Evolutionary conservation across 2,329 filamentous ascomycete genomes (phyloP).

Genomic region (Lasiodiplodia sp.): DNA sequence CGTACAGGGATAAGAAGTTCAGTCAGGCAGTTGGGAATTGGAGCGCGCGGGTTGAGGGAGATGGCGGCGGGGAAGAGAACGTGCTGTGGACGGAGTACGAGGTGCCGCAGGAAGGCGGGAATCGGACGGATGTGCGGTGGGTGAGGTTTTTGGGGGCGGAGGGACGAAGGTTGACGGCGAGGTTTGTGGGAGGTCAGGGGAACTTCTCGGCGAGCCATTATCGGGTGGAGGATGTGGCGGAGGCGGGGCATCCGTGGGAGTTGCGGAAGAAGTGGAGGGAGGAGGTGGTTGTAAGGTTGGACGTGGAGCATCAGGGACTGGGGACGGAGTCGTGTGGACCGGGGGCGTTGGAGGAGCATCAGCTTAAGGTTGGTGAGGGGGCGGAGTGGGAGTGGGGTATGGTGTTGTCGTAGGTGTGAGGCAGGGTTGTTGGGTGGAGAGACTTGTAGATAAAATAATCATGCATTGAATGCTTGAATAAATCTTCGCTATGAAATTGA

Average conservation of each 20-base stretch:
- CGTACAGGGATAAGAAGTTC: constrained; percentile 63
- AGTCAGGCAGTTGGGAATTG: constrained; percentile 52
- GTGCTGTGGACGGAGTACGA: constrained; percentile 68
- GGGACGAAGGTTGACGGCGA: background rate
- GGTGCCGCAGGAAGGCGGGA: constrained; percentile 72
- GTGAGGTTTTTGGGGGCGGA: constrained; percentile 51
- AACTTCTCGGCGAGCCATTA: background rate
- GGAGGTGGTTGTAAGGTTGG: constrained; percentile 64
- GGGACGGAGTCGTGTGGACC: constrained; percentile 70
- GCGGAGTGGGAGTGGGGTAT: background rate
- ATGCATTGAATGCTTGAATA: too few species aligned
- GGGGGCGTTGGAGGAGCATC: background rate
- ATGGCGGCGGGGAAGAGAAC: too few species aligned
- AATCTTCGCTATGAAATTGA: too few species aligned
- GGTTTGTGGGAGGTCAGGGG: background rate
- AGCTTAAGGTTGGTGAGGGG: background rate
- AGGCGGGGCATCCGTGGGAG: constrained; percentile 70
- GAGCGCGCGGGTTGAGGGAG: background rate
- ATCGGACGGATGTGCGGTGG: constrained; percentile 68
- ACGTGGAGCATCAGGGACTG: constrained; percentile 69
- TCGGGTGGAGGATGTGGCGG: constrained; percentile 52
- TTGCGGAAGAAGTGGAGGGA: constrained; percentile 58
- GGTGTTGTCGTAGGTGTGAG: background rate
- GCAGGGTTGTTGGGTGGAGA: too few species aligned
- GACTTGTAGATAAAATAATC: too few species aligned